Percentiles rank a stretch among this genome's conserved stretches.
phyloP scores from a whole-genome alignment of 108 stramenopile genomes.

The Skeletonema tropicum region DNA sequence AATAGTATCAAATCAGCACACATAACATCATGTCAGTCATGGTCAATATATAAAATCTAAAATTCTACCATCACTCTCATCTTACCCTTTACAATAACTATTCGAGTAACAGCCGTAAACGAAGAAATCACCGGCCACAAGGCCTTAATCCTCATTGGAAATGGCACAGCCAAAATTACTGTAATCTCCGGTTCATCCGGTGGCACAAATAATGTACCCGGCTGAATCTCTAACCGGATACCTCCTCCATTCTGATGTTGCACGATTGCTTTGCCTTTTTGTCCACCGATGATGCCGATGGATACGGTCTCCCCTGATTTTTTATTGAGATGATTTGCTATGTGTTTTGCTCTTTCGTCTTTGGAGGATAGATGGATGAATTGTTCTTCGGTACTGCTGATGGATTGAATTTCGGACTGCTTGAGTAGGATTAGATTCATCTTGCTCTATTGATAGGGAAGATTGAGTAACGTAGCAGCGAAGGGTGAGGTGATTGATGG shows the following conservation, averaged over 20 bases:
- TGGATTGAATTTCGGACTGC: not conserved
- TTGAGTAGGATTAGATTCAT: not conserved
- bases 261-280: constrained; percentile 27
- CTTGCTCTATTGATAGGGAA: not conserved
- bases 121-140: constrained; percentile 46
- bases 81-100: constrained; percentile 21
- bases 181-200: constrained; percentile 35
- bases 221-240: not conserved
- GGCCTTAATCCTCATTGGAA: constrained; percentile 34
- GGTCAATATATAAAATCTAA: not conserved
- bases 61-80: not conserved
- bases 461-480: no score
- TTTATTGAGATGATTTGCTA: constrained; percentile 31
- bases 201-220: not conserved
- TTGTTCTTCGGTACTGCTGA: not conserved
- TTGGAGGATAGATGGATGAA: constrained; percentile 14
- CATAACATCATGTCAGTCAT: not conserved
- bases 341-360: constrained; percentile 39
- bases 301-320: constrained; percentile 35
- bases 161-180: constrained; percentile 33
- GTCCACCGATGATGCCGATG: constrained; percentile 33
- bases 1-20: no score
- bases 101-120: constrained; percentile 28
- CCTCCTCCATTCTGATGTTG: not conserved
- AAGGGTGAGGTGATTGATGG: no score